Conservation (phyloP, 129 eudicot species). For the Heracleum sosnowskyi region DNA sequence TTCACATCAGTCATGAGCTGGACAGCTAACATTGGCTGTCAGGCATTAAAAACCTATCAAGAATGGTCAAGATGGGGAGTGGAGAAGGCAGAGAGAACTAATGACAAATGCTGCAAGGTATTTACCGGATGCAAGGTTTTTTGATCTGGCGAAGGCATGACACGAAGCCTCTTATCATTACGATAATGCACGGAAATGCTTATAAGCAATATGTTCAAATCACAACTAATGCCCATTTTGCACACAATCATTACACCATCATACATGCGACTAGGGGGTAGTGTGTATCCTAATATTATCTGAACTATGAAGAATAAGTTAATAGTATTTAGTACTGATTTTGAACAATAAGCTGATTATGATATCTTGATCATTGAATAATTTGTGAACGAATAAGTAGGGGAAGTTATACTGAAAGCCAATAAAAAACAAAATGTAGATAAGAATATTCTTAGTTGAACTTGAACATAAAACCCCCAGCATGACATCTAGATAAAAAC, state of each 20-base stretch:
- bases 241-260: not conserved
- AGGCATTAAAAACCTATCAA: not conserved
- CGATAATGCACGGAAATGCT: not conserved
- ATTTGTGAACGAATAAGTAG: no score
- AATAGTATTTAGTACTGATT: not conserved
- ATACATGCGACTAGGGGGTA: not conserved
- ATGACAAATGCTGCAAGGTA: not conserved
- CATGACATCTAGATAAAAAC: not conserved
- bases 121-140: no score
- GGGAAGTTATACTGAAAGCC: no score
- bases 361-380: not conserved
- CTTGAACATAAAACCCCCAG: not conserved
- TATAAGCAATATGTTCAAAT: not conserved
- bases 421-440: no score
- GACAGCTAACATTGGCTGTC: not conserved
- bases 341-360: not conserved
- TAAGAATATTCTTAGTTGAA: not conserved
- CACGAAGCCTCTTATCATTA: not conserved
- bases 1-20: not conserved
- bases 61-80: not conserved
- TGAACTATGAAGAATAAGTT: not conserved
- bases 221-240: not conserved
- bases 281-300: not conserved
- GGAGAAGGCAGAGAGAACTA: no score
- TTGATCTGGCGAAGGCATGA: not conserved